These are phyloP conservation scores for Tetrahymena borealis DNA, from an alignment of 73 alveolate species.

Conservation along the genomic window DNA sequence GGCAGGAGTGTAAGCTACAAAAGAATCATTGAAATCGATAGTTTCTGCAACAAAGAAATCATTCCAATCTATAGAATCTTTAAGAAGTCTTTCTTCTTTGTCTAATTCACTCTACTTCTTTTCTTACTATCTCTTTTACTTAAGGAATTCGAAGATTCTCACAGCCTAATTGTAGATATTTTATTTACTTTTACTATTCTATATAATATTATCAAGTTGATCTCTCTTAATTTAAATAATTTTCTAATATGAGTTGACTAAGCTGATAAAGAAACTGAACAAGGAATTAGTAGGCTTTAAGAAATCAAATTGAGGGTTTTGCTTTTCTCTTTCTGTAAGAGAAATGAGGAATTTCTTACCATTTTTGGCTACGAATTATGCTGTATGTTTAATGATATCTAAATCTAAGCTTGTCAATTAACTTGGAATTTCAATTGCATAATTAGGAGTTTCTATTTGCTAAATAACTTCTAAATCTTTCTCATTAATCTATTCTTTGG, in stretches of 20 bases:
- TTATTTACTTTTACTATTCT: slow-evolving; percentile 13
- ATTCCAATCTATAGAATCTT: slow-evolving; percentile 89
- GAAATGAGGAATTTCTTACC: slow-evolving; percentile 94
- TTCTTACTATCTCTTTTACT: slow-evolving; percentile 64
- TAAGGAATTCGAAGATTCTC: slow-evolving; percentile 61
- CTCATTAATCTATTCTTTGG: slow-evolving; percentile 31
- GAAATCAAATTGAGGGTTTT: slow-evolving; percentile 94
- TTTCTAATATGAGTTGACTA: slow-evolving; percentile 88
- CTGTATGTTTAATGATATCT: slow-evolving; percentile 91
- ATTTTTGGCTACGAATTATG: slow-evolving; percentile 92
- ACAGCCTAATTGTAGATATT: slow-evolving; percentile 14
- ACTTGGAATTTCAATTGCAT: slow-evolving; percentile 78
- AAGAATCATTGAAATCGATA: slow-evolving; percentile 82
- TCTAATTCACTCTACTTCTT: slow-evolving; percentile 58
- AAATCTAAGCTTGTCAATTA: slow-evolving; percentile 76
- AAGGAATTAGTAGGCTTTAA: slow-evolving; percentile 94
- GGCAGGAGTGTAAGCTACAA: background rate
- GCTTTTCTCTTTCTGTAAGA: slow-evolving; percentile 80
- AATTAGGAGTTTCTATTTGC: slow-evolving; percentile 38
- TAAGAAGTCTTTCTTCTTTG: slow-evolving; percentile 54
- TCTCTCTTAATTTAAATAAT: slow-evolving; percentile 76
- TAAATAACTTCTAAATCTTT: slow-evolving; percentile 4
- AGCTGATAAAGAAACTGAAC: slow-evolving; percentile 85
- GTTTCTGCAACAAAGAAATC: slow-evolving; percentile 91
- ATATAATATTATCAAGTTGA: slow-evolving; percentile 45